Conservation (phyloP, 2,329 filamentous ascomycete species). For the Fusarium zealandicum region DNA sequence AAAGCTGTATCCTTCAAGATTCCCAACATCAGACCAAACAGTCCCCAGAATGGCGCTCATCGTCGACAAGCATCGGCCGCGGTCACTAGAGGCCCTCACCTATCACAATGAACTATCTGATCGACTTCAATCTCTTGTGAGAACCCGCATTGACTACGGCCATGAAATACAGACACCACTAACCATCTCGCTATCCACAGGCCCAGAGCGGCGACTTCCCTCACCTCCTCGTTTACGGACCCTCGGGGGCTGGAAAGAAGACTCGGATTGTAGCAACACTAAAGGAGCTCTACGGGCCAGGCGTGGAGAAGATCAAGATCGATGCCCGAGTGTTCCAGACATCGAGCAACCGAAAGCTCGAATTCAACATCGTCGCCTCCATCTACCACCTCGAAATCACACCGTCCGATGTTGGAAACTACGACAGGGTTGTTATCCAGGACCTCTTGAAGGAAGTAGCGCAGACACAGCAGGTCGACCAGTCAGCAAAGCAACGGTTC, state of each 20-base stretch:
- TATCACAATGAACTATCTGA: constrained; percentile 92
- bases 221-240: constrained; percentile 95
- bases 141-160: constrained; percentile 58
- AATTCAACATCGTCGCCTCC: constrained; percentile 98
- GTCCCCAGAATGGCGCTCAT: constrained; percentile 67
- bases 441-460: constrained; percentile 97
- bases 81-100: constrained; percentile 77
- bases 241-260: constrained; percentile 96
- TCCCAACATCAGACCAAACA: constrained; percentile 19
- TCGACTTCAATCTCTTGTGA: constrained; percentile 83
- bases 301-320: constrained; percentile 99
- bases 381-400: constrained; percentile 99
- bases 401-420: constrained; percentile 93
- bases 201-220: constrained; percentile 97
- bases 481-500: constrained; percentile 88
- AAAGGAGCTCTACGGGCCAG: constrained; percentile 92
- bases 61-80: constrained; percentile 75
- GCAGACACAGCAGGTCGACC: constrained; percentile 98
- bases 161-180: neutral
- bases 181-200: constrained; percentile 54
- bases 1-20: constrained; percentile 33
- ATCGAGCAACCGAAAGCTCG: constrained; percentile 92
- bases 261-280: constrained; percentile 94
- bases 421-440: constrained; percentile 94
- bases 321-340: constrained; percentile 97